Evolutionary conservation across 2,329 filamentous ascomycete species (phyloP), one percentile per base, ranked within the genome.

Genomic region (Arthrobotrys entomopaga): DNA sequence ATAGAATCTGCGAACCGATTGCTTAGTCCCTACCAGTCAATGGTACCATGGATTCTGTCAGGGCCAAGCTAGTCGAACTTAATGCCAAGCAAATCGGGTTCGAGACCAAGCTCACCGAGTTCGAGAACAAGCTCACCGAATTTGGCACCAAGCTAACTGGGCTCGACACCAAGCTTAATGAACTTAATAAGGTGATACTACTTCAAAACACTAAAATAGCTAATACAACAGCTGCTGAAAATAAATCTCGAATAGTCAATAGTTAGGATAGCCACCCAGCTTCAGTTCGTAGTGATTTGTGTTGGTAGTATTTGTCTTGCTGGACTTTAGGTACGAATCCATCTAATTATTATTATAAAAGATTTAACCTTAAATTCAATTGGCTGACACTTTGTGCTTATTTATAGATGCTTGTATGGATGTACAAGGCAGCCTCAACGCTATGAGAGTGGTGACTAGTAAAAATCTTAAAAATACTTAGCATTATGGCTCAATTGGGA

Each of bases 41-140:
- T 50, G 57, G 57, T 2, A 49, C 57, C 1, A 60, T 50, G 1
- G 57, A 60, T 38, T 60, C 49, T 49, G 13, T 60, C 4, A 60
- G 49, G 24, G 15, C 34, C 1, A 60, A 60, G 20, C 11, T n/a
- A 50, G 49, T 24, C 15, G n/a, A 59, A 4, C 19, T 50, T 60
- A 22, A 34, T n/a, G n/a, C n/a, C 53, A n/a, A n/a, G n/a, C n/a
- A n/a, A n/a, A n/a, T n/a, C n/a, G n/a, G n/a, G n/a, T n/a, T n/a
- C n/a, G n/a, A n/a, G n/a, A n/a, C n/a, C n/a, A n/a, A n/a, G n/a
- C n/a, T n/a, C n/a, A n/a, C n/a, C n/a, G n/a, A n/a, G n/a, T n/a
- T n/a, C n/a, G n/a, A n/a, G n/a, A n/a, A n/a, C n/a, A n/a, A n/a
- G n/a, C n/a, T n/a, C n/a, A n/a, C n/a, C n/a, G n/a, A n/a, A n/a